Conservation (phyloP, 495 filamentous ascomycete species). For the Aspergillus nidulans region DNA sequence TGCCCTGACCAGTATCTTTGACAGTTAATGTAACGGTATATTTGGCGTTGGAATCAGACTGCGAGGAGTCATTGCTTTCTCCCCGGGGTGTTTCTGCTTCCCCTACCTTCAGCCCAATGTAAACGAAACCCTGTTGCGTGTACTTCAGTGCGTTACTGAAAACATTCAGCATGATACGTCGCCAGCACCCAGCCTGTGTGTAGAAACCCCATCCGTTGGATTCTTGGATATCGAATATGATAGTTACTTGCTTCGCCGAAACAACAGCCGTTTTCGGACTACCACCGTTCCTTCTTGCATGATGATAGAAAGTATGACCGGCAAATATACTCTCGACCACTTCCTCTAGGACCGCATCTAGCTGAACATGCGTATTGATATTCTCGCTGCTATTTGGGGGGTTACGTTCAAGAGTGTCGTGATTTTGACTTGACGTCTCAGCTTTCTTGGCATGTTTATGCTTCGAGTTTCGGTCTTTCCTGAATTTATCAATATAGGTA, state of each 20-base stretch:
- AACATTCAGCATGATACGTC: not conserved
- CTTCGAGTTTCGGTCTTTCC: not conserved
- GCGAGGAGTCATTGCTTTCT: not conserved
- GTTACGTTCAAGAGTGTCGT: not conserved
- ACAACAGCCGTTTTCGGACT: not conserved
- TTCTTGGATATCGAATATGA: constrained; percentile 55
- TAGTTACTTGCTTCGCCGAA: constrained; percentile 26
- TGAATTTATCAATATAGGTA: constrained; percentile 27
- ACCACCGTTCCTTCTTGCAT: constrained; percentile 11
- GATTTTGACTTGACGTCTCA: not conserved
- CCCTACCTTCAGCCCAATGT: not conserved
- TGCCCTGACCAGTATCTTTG: constrained; percentile 65
- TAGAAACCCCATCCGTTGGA: not conserved
- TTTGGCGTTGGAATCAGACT: not conserved
- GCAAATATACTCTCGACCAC: constrained; percentile 56
- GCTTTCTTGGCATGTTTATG: not conserved
- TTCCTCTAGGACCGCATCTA: constrained; percentile 53
- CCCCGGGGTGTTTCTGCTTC: not conserved
- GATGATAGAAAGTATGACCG: constrained; percentile 36
- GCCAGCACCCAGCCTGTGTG: not conserved
- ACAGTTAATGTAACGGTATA: constrained; percentile 36
- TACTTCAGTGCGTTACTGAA: constrained; percentile 4
- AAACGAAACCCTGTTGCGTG: not conserved
- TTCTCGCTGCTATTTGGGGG: not conserved
- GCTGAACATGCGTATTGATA: constrained; percentile 17